Base-by-base conservation (phyloP, 2,329 filamentous ascomycete species). In the Clonostachys chloroleuca region DNA sequence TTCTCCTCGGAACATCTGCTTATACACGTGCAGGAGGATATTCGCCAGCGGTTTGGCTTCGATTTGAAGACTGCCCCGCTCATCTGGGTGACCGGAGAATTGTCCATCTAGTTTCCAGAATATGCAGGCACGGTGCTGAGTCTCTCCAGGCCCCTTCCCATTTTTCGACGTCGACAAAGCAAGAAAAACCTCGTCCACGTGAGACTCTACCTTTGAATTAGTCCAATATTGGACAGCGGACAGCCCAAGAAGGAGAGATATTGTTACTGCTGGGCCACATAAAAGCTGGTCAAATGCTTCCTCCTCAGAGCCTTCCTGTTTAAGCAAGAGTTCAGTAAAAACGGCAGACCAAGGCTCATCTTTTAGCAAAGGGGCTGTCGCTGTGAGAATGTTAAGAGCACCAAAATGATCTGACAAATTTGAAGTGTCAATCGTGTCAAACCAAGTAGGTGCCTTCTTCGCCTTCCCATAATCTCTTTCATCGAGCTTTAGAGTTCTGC, bases 351-450 rank as follows among this genome's bases (percentile, higher is more conserved):
- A 73, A 2, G 68, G 60, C 3, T 56, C 52, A 8, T 61, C 44
- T 6, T 66, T 68, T 10, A 84, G 62, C 9, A 85, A 52, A 3
- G 78, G 76, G 0, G 62, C 53, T 0, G 72, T 60, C 1, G 78
- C 46, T 58, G 79, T 54, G 18, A 69, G 49, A 6, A 69, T 53
- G 18, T 68, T 63, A 14, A 73, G 51, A 4, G 63, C 54, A 2
- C 64, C 68, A 12, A 73, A 58, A 35, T 69, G 67, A 40, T 70
- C 69, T 5, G 61, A 57, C 3, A 73, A 55, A 42, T 73, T 70
- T 3, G 69, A 70, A 0, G 77, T 80, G 51, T 85, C 79, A 46
- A 85, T 77, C 5, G 77, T 64, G 54, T 83, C 72, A 53, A 84
- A 85, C 5, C 47, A 41, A 5, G 52, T 59, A 0, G 76, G 73